Evolutionary conservation across 2,329 filamentous ascomycete genomes (phyloP), one percentile per base, ranked within the genome.

Genomic region (Rugonectria rugulosa): DNA sequence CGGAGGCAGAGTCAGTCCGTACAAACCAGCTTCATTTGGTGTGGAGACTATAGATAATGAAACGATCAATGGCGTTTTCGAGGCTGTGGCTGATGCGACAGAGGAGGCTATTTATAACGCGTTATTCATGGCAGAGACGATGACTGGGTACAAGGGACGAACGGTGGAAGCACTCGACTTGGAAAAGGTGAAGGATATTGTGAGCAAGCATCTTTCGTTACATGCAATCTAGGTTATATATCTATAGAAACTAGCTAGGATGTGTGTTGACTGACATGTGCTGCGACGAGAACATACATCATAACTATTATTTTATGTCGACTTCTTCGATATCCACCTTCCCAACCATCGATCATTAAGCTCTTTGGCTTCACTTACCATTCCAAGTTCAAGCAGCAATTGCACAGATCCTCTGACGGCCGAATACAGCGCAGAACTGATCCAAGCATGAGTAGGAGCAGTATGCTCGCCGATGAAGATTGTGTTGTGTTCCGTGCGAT

Each of bases 41-140:
- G 72, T 66, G 11, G 47, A 64, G 8, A 59, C 60, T 40, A 71
- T 85, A 2, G 81, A 87, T 60, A 84, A 88, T 62, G 73, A 79
- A 46, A 84, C 80, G 4, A 85, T 89, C 56, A 85, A 88, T 60
- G 78, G 79, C 0, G 69, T 88, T 53, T 85, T 89, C 54, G 81
- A 87, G 67, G 86, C 85, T 2, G 81, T 78, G 2, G 82, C 83
- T 0, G 86, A 89, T 65, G 82, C 81, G 0, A 84, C 84, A 0
- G 86, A 89, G 64, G 87, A 90, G 70, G 80, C 85, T 1, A 87
- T 89, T 50, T 82, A 87, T 59, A 89, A 90, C 66, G 79, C 81
- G 0, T 70, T 89, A 8, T 86, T 79, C 57, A 86, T 82, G 74
- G 84, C 85, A 1, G 80, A 85, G 62, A 83, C 80, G 0, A 82